phyloP scores from a whole-genome alignment of 2,329 filamentous ascomycete species.

The Verticillium klebahnii region DNA sequence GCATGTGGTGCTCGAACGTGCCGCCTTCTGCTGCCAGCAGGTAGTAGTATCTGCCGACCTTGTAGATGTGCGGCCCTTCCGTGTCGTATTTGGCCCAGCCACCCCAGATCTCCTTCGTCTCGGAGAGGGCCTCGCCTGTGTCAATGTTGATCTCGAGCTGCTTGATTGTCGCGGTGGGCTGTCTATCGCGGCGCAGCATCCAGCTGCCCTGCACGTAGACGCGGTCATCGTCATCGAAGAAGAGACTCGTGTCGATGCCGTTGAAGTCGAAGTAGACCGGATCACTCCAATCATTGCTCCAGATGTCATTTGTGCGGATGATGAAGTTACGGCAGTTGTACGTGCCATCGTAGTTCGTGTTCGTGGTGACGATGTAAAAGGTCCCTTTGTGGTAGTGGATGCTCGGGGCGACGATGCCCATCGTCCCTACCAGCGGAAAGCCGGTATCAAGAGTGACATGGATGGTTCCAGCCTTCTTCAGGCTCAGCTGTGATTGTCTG shows the following conservation, averaged over 20 bases:
- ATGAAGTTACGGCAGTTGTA: conserved; percentile 16
- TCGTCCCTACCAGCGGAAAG: background rate
- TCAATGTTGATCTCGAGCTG: conserved; percentile 17
- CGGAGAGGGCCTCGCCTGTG: conserved; percentile 15
- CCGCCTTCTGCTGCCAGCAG: conserved; percentile 37
- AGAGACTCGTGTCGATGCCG: conserved; percentile 43
- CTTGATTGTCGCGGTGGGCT: conserved; percentile 8
- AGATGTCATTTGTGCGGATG: conserved; percentile 17
- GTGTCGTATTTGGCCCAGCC: conserved; percentile 17
- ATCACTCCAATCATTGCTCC: conserved; percentile 18
- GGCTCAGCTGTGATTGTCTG: conserved; percentile 2
- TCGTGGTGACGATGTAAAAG: conserved; percentile 22
- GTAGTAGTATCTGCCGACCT: conserved; percentile 30
- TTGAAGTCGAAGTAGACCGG: conserved; percentile 30
- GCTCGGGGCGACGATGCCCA: background rate
- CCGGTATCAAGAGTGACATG: conserved; percentile 5
- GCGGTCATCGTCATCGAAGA: conserved; percentile 33
- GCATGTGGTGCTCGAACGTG: conserved; percentile 21
- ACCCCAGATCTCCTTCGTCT: conserved; percentile 12
- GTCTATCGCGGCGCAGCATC: conserved; percentile 6
- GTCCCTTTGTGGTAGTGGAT: conserved; percentile 13
- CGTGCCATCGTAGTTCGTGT: conserved; percentile 1
- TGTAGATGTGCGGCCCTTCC: conserved; percentile 30
- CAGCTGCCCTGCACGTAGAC: conserved; percentile 24
- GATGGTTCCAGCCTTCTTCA: background rate